Evolutionary conservation across 306 rosid genomes (phyloP), one percentile per base, ranked within the genome.

Genomic region (Rosa persica): DNA sequence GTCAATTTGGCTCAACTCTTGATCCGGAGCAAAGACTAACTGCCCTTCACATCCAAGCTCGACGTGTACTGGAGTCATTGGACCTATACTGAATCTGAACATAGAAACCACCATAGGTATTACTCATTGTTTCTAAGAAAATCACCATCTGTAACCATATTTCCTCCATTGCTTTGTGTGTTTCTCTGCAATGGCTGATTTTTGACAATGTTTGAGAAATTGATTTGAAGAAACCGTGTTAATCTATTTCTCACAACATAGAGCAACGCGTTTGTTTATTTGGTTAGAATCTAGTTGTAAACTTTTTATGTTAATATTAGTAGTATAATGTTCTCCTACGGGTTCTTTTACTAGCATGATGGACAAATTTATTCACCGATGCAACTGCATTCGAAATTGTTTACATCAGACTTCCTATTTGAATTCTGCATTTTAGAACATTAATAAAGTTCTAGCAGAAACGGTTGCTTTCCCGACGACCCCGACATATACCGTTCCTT

Each of bases 1-100:
- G 97, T 87, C 98, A 92, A 77, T 95, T 91, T 67, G 98, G 91
- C 34, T 91, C 98, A 1, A 92, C 96, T 12, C 95, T 95, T 61
- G 93, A 92, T 80, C 91, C 96, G 0, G 93, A 95, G 77, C 92
- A 92, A 86, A 88, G 97, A 84, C 69, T 95, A 15, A 89, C 95
- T 4, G 97, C 96, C 51, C 92, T 90, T 3, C 96, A 93, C 69
- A 88, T 91, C 81, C 97, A 93, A 84, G 98, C 98, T 76, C 91
- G 98, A 39, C 85, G 98, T 69, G 97, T 95, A 51, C 87, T 91
- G 17, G 97, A 93, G 81, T 93, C 98, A n/a, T 80, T 90, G 64
- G 97, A 91, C 90, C 80, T 91, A 54, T 86, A 93, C 87, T 90
- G 84, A 89, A 73, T 73, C 12, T 69, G 39, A 17, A 3, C 43